Base-by-base conservation (phyloP, 2,329 filamentous ascomycete genomes). In the Penicillium sumatraense region DNA sequence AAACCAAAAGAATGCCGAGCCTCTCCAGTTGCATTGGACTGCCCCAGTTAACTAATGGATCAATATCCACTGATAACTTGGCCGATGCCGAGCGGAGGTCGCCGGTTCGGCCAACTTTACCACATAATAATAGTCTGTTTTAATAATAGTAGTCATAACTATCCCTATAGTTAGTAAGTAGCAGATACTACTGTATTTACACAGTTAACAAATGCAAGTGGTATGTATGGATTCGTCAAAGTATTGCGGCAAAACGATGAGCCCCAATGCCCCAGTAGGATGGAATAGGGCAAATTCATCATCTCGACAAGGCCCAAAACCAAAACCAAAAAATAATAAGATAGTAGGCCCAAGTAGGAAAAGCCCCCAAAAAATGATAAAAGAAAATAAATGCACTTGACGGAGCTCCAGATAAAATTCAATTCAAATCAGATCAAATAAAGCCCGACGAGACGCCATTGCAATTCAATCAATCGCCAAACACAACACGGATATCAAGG, bases 401-500 rank as follows among this genome's bases (percentile, higher is more conserved):
- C 59, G 54, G 53, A 62, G 56, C 60, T 59, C 55, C 58, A 60
- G 42, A 59, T 38, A 57, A 67, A 63, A 56, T n/a, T n/a, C n/a
- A n/a, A n/a, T n/a, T n/a, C n/a, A n/a, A n/a, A n/a, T n/a, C n/a
- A n/a, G n/a, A n/a, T n/a, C 38, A 66, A 60, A 57, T 27, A 63
- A 68, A 42, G 65, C 67, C 54, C n/a, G n/a, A n/a, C n/a, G n/a
- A n/a, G 61, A 69, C 69, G 68, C 69, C 69, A 62, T 62, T 59
- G 61, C 66, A 66, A n/a, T n/a, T n/a, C n/a, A n/a, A n/a, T n/a
- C n/a, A n/a, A 60, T 70, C 66, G 68, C 69, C 68, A n/a, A n/a
- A n/a, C n/a, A n/a, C n/a, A 61, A 69, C 61, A 67, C 67, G 70
- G 70, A 72, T 72, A 72, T 72, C 69, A 72, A 68, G 59, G 60